Conservation (phyloP, 352 stramenopile species). For the Phytopythium aichiense region DNA sequence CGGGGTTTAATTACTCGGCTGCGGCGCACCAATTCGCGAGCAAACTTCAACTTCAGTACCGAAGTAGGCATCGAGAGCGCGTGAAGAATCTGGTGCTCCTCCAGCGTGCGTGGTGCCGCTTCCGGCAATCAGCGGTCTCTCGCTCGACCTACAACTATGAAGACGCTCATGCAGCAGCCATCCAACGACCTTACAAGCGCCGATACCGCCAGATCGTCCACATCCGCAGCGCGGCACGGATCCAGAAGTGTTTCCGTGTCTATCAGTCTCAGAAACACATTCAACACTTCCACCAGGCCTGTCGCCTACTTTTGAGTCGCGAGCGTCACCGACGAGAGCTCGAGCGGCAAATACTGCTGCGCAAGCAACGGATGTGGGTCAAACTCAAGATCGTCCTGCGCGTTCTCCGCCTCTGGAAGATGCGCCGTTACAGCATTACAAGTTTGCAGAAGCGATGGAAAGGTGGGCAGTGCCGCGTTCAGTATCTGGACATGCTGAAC, state of each 20-base stretch:
- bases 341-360: slow-evolving; percentile 11
- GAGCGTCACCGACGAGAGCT: slow-evolving; percentile 18
- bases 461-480: slow-evolving; percentile 12
- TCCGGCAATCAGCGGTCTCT: slow-evolving; percentile 9
- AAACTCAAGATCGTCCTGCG: slow-evolving; percentile 13
- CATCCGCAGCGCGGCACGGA: slow-evolving; percentile 19
- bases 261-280: slow-evolving; percentile 36
- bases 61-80: slow-evolving; percentile 22
- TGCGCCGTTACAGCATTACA: slow-evolving; percentile 5
- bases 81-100: slow-evolving; percentile 21
- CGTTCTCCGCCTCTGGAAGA: slow-evolving; percentile 12
- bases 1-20: slow-evolving; percentile 40
- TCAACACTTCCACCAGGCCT: slow-evolving; percentile 26
- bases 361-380: slow-evolving; percentile 17
- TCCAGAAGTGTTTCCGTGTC: slow-evolving; percentile 41
- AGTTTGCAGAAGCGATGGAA: slow-evolving; percentile 29
- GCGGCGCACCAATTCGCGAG: slow-evolving; percentile 29
- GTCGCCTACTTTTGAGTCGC: slow-evolving; percentile 21
- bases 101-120: slow-evolving; percentile 34
- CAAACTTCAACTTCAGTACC: slow-evolving; percentile 35
- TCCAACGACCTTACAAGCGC: slow-evolving; percentile 34
- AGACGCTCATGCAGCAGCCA: slow-evolving; percentile 16
- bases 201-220: slow-evolving; percentile 14
- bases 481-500: slow-evolving; percentile 8
- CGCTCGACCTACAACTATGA: slow-evolving; percentile 14